Evolutionary conservation across 805 yeast genomes (phyloP).

Genomic region (Wickerhamiella sergipiensis): DNA sequence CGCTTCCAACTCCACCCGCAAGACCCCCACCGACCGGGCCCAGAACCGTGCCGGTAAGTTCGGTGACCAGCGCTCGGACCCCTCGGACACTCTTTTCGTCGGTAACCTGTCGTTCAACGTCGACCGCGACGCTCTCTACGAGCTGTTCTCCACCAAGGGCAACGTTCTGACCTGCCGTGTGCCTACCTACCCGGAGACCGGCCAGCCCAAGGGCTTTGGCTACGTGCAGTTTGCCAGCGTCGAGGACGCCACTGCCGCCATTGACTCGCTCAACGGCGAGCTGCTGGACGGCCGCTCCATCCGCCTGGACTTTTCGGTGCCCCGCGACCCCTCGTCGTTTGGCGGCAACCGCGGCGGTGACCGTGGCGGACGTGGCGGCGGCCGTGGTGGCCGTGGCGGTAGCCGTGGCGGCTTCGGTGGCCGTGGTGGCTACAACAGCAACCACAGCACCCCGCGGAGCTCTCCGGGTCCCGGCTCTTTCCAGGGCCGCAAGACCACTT

Average conservation of each 20-base stretch:
- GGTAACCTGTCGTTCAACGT: conserved; percentile 93
- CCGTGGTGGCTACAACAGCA: conserved; percentile 26
- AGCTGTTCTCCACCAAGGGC: conserved; percentile 65
- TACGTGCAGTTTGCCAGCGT: conserved; percentile 80
- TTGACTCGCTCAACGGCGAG: conserved; percentile 78
- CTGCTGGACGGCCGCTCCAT: conserved; percentile 83
- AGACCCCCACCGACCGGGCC: conserved; percentile 36
- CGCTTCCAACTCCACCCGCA: conserved; percentile 68
- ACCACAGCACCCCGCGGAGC: conserved; percentile 19
- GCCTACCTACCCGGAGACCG: conserved; percentile 98
- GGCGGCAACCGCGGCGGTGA: conserved; percentile 14
- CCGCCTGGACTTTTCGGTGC: conserved; percentile 89
- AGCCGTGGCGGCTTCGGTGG: conserved; percentile 20
- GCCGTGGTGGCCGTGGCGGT: conserved; percentile 20
- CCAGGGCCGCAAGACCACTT: conserved; percentile 44
- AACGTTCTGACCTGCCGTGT: conserved; percentile 78
- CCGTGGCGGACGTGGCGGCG: conserved; percentile 15
- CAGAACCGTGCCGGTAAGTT: conserved; percentile 73
- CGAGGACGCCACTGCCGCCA: conserved; percentile 84
- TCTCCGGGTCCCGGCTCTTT: conserved; percentile 42
- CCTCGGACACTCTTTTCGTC: conserved; percentile 89
- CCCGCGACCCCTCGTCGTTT: conserved; percentile 44
- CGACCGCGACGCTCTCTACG: conserved; percentile 64
- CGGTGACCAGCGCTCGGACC: conserved; percentile 84
- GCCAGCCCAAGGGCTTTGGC: conserved; percentile 98